Evolutionary conservation across 1,139 yeast species (phyloP).

Genomic region (Taiozyma sp.): DNA sequence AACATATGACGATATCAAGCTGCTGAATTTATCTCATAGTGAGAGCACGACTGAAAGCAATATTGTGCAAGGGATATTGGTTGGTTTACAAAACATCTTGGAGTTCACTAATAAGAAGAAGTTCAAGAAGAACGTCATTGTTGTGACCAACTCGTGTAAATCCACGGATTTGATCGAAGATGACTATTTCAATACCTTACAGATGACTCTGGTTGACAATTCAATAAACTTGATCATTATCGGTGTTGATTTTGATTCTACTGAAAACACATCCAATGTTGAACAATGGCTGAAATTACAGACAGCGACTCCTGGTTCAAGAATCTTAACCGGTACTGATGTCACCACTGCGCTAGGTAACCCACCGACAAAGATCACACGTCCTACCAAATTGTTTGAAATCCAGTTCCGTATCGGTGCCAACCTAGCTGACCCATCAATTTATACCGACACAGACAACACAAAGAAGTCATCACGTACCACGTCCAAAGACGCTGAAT

Average conservation of each 20-base stretch:
- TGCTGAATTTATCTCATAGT: conserved; percentile 3
- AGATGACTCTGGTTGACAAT: conserved; percentile 4
- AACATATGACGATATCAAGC: conserved; percentile 6
- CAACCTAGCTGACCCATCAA: conserved; percentile 20
- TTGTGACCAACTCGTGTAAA: conserved; percentile 19
- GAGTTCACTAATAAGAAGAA: conserved; percentile 19
- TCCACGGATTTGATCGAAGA: conserved; percentile 11
- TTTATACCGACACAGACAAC: conserved; percentile 11
- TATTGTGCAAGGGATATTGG: conserved; percentile 14
- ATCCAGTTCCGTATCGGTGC: conserved; percentile 38
- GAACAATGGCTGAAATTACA: conserved; percentile 12
- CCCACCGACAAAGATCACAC: conserved; percentile 20
- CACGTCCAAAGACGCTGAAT: conserved; percentile 1
- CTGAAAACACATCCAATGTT: not conserved
- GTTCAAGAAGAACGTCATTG: conserved; percentile 19
- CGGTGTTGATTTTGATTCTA: conserved; percentile 19
- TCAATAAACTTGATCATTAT: conserved; percentile 14
- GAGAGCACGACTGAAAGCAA: not conserved
- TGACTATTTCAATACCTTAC: conserved; percentile 6
- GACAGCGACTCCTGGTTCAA: conserved; percentile 8
- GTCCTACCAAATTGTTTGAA: conserved; percentile 31
- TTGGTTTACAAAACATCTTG: conserved; percentile 14
- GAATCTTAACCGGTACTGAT: conserved; percentile 8
- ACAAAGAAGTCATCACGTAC: conserved; percentile 2
- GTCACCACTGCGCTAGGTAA: conserved; percentile 6